Conservation (phyloP, 1,139 yeast genomes). For the Debaryomyces coudertii region DNA sequence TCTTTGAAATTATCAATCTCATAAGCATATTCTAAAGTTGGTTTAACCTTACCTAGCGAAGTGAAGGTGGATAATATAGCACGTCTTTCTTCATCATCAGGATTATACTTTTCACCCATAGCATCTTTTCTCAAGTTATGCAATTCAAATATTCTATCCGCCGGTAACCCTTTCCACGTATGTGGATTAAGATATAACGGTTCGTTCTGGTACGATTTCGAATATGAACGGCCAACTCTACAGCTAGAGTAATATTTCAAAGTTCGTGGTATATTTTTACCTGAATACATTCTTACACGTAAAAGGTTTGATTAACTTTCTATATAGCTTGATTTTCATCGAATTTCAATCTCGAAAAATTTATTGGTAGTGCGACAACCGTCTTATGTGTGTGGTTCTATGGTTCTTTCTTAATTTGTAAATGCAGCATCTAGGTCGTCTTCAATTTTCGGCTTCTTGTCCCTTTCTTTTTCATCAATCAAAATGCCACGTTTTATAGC, state of each 20-base stretch:
- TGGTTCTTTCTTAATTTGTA: constrained; percentile 2
- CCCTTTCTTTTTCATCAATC: constrained; percentile 10
- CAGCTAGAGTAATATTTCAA: constrained; percentile 2
- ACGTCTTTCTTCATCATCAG: constrained; percentile 51
- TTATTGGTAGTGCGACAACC: constrained; percentile 5
- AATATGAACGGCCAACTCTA: constrained; percentile 17
- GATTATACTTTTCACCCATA: constrained; percentile 60
- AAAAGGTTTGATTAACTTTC: not conserved
- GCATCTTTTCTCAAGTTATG: constrained; percentile 60
- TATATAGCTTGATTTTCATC: not conserved
- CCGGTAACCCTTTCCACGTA: constrained; percentile 69
- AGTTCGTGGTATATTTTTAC: not conserved
- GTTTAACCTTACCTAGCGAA: constrained; percentile 35
- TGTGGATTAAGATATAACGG: constrained; percentile 58
- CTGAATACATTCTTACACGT: constrained; percentile 2
- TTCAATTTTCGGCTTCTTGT: constrained; percentile 4
- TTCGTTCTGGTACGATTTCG: constrained; percentile 14
- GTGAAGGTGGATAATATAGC: constrained; percentile 49
- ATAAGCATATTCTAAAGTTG: constrained; percentile 47
- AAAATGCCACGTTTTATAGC: constrained; percentile 6
- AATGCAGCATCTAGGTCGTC: not conserved
- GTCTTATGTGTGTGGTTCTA: not conserved
- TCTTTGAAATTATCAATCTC: constrained; percentile 52
- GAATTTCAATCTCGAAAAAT: constrained; percentile 9
- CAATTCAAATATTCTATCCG: constrained; percentile 61